Conservation (phyloP, 208 protist species). For the Crithidia acanthocephali region DNA sequence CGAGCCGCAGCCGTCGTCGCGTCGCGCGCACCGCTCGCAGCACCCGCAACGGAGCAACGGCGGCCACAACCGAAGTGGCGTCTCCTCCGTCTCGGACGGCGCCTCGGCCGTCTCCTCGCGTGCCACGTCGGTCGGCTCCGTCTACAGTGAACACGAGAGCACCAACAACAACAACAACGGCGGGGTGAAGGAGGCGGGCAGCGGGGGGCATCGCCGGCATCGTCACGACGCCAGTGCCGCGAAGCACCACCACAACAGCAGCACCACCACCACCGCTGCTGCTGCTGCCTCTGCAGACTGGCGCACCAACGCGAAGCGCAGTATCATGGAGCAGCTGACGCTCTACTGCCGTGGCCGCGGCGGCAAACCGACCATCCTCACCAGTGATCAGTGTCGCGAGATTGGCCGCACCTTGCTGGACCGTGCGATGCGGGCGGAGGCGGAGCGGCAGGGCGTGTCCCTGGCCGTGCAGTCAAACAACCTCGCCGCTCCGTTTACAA, state of each 20-base stretch:
- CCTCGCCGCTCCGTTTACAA: constrained; percentile 44
- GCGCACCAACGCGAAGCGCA: constrained; percentile 74
- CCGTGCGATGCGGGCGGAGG: constrained; percentile 66
- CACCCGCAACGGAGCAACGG: not conserved
- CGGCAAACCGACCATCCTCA: constrained; percentile 64
- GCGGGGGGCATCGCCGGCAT: not conserved
- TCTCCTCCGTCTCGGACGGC: constrained; percentile 16
- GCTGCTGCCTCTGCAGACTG: constrained; percentile 40
- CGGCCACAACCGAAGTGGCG: constrained; percentile 15
- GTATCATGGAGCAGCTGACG: constrained; percentile 81
- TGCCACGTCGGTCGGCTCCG: constrained; percentile 46
- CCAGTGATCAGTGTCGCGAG: constrained; percentile 49
- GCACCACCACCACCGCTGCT: not conserved
- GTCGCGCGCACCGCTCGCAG: constrained; percentile 16
- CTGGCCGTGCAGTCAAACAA: constrained; percentile 68
- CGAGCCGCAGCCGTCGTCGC: constrained; percentile 18
- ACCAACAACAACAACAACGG: constrained; percentile 27
- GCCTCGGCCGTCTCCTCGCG: constrained; percentile 28
- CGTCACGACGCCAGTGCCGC: not conserved
- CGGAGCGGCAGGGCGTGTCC: constrained; percentile 56
- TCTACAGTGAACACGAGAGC: constrained; percentile 27
- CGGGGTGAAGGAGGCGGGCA: not conserved
- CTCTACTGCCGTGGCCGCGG: constrained; percentile 61
- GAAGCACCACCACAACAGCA: not conserved
- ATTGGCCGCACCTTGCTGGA: constrained; percentile 72